A percentile compares a stretch with the other conserved stretches of the same genome.
phyloP scores from a whole-genome alignment of 208 protist species.

The Blechomonas ayalai region DNA sequence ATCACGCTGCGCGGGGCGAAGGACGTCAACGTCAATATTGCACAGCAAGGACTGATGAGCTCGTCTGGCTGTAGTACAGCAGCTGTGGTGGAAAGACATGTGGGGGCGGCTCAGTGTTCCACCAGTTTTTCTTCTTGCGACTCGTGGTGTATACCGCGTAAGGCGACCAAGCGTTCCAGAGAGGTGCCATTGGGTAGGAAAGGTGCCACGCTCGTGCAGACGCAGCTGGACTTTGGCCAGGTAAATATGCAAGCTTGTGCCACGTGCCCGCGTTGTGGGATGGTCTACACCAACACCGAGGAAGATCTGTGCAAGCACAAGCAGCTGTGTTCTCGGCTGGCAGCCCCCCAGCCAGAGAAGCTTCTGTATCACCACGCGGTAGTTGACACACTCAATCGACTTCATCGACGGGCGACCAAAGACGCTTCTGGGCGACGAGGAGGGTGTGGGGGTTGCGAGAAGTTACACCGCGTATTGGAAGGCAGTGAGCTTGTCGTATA shows the following conservation, averaged over 20 bases:
- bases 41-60: no score
- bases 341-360: not conserved
- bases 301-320: constrained; percentile 3
- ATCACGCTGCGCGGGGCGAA: no score
- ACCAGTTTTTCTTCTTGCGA: no score
- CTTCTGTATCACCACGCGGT: not conserved
- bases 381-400: no score
- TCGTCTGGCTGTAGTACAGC: not conserved
- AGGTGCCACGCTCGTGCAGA: constrained; percentile 41
- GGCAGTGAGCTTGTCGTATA: not conserved
- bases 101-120: no score
- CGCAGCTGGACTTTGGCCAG: constrained; percentile 71
- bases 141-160: no score
- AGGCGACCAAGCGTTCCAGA: no score
- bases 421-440: not conserved
- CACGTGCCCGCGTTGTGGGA: constrained; percentile 41
- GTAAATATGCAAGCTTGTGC: constrained; percentile 9
- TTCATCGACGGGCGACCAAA: no score
- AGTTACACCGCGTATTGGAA: not conserved
- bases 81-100: no score
- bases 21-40: no score
- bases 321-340: not conserved
- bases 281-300: constrained; percentile 39
- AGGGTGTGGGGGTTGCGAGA: not conserved
- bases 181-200: no score